Percentiles rank a stretch among this genome's conserved stretches.
phyloP scores from a whole-genome alignment of 106 monocot species.

The Dioscorea dumetorum region DNA sequence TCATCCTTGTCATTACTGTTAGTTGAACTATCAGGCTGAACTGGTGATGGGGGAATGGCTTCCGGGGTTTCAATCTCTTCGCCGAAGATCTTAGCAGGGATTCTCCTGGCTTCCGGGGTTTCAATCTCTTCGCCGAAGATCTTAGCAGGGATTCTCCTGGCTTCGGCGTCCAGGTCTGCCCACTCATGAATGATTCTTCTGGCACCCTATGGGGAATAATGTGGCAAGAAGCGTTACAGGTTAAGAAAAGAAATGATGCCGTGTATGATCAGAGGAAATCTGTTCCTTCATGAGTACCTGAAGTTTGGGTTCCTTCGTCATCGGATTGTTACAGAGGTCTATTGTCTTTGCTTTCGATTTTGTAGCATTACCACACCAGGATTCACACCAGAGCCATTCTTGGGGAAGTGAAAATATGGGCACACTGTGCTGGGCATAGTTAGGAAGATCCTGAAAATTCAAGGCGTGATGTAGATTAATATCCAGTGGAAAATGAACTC shows the following conservation, averaged over 20 bases:
- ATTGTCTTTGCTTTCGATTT: constrained; percentile 92
- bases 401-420: constrained; percentile 98
- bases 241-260: neutral
- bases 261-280: neutral
- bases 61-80: constrained; percentile 35
- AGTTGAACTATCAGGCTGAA: constrained; percentile 9
- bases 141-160: constrained; percentile 45
- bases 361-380: constrained; percentile 98
- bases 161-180: constrained; percentile 88
- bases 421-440: constrained; percentile 95
- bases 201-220: constrained; percentile 52
- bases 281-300: constrained; percentile 32
- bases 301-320: constrained; percentile 99
- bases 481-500: neutral
- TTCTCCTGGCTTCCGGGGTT: constrained; percentile 45
- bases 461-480: neutral
- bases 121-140: constrained; percentile 57
- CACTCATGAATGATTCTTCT: constrained; percentile 89
- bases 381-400: constrained; percentile 99
- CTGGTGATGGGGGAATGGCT: neutral
- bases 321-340: constrained; percentile 97
- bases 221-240: neutral
- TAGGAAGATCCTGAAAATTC: constrained; percentile 83
- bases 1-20: constrained; percentile 16
- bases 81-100: constrained; percentile 57